Conservation (phyloP, 2,329 filamentous ascomycete genomes). For the Blastomyces percursus region DNA sequence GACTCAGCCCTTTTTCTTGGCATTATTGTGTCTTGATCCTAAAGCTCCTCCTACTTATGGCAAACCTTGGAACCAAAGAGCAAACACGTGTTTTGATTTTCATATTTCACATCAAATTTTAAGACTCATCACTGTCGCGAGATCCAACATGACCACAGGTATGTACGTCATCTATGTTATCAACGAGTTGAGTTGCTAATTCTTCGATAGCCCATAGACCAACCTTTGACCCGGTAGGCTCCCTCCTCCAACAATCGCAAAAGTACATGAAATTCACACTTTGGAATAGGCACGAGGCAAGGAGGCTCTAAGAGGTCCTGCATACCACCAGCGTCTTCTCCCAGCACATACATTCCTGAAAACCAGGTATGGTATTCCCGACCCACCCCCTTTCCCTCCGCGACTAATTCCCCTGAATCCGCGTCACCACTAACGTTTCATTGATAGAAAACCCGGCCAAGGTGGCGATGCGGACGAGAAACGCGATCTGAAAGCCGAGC, state of each 20-base stretch:
- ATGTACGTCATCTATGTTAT: slow-evolving; percentile 10
- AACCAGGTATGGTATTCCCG: slow-evolving; percentile 47
- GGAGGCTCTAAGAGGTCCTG: slow-evolving; percentile 83
- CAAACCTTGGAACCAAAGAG: too few relatives aligned
- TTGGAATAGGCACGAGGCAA: slow-evolving; percentile 72
- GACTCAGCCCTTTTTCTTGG: slow-evolving; percentile 2
- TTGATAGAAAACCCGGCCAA: slow-evolving; percentile 64
- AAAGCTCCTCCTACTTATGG: background rate
- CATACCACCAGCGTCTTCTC: slow-evolving; percentile 90
- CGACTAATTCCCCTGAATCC: background rate
- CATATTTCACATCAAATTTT: background rate
- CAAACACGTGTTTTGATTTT: background rate
- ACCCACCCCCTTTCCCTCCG: background rate
- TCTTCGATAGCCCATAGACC: slow-evolving; percentile 57
- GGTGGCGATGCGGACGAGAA: slow-evolving; percentile 64
- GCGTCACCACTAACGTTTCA: slow-evolving; percentile 6
- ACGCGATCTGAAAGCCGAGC: slow-evolving; percentile 79
- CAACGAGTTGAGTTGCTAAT: slow-evolving; percentile 9
- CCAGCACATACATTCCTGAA: slow-evolving; percentile 92
- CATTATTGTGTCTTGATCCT: background rate
- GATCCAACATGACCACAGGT: slow-evolving; percentile 34
- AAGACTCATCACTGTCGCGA: background rate
- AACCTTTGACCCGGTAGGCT: slow-evolving; percentile 78
- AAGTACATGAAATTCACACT: slow-evolving; percentile 20
- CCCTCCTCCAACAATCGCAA: background rate